These are phyloP conservation scores for Pyronema domesticum DNA, from an alignment of 495 filamentous ascomycete species.

Conservation along the genomic window DNA sequence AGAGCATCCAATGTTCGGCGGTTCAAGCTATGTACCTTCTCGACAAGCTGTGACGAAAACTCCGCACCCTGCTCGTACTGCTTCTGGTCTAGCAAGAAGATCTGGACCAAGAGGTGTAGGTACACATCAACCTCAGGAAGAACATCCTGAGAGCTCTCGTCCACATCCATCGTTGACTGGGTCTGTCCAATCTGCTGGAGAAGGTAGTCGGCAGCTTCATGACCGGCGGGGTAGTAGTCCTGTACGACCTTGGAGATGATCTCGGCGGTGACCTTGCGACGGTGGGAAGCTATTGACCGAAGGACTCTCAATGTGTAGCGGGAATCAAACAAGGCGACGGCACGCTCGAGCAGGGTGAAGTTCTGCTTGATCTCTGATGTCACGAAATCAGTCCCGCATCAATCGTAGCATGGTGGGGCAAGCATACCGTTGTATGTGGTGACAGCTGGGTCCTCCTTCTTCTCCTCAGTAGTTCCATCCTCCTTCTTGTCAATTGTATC, in stretches of 20 bases:
- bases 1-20: conserved; percentile 86
- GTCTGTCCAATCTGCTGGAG: conserved; percentile 48
- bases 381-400: conserved; percentile 5
- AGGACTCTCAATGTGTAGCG: conserved; percentile 87
- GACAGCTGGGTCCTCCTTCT: conserved; percentile 47
- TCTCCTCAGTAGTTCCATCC: conserved; percentile 18
- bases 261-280: conserved; percentile 70
- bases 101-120: conserved; percentile 73
- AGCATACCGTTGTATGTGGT: conserved; percentile 15
- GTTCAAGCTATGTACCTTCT: conserved; percentile 73
- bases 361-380: conserved; percentile 79
- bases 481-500: conserved; percentile 6
- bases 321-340: conserved; percentile 81
- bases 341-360: conserved; percentile 76
- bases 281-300: conserved; percentile 84
- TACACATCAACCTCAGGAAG: conserved; percentile 88
- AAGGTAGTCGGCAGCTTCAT: conserved; percentile 47
- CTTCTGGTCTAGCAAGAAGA: conserved; percentile 72
- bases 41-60: conserved; percentile 65
- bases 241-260: conserved; percentile 63
- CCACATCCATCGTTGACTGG: conserved; percentile 59
- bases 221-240: conserved; percentile 55
- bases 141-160: conserved; percentile 37
- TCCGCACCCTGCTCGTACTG: conserved; percentile 57
- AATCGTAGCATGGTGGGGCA: neutral